These are phyloP conservation scores for Wickerhamiella musiphila DNA, from an alignment of 805 yeast genomes.

Conservation along the genomic window DNA sequence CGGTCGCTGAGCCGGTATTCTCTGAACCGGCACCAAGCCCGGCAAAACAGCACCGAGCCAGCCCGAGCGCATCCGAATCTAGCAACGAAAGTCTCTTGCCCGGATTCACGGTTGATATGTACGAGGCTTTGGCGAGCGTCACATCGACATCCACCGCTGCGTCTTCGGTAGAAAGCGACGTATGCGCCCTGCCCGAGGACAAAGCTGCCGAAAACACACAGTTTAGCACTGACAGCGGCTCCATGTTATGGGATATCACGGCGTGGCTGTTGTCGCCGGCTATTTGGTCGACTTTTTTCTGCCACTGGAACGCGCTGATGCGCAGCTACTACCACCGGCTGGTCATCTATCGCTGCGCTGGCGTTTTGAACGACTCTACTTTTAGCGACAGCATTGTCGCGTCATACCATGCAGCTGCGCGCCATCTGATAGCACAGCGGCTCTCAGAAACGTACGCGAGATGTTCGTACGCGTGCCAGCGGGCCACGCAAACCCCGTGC, in stretches of 20 bases:
- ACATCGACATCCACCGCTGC: no score
- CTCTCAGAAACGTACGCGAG: conserved; percentile 10
- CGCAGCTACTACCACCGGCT: conserved; percentile 52
- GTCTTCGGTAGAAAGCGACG: no score
- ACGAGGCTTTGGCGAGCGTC: neutral
- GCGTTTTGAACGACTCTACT: conserved; percentile 18
- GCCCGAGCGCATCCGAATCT: neutral
- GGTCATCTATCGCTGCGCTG: conserved; percentile 46
- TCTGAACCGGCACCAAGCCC: neutral
- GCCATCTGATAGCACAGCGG: conserved; percentile 12
- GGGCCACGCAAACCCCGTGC: conserved; percentile 8
- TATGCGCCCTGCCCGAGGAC: no score
- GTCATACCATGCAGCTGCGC: conserved; percentile 16
- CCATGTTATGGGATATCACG: conserved; percentile 33
- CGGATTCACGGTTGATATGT: neutral
- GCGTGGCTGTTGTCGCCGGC: conserved; percentile 35
- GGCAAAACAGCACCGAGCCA: neutral
- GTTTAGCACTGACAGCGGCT: conserved; percentile 18
- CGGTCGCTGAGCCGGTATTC: neutral
- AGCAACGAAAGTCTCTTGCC: neutral
- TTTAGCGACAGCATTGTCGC: conserved; percentile 13
- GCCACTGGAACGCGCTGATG: conserved; percentile 69
- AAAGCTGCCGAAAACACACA: no score
- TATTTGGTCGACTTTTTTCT: conserved; percentile 40
- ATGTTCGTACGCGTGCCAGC: conserved; percentile 7